phyloP scores from a whole-genome alignment of 2,329 filamentous ascomycete genomes.

The Penicillium sp. region DNA sequence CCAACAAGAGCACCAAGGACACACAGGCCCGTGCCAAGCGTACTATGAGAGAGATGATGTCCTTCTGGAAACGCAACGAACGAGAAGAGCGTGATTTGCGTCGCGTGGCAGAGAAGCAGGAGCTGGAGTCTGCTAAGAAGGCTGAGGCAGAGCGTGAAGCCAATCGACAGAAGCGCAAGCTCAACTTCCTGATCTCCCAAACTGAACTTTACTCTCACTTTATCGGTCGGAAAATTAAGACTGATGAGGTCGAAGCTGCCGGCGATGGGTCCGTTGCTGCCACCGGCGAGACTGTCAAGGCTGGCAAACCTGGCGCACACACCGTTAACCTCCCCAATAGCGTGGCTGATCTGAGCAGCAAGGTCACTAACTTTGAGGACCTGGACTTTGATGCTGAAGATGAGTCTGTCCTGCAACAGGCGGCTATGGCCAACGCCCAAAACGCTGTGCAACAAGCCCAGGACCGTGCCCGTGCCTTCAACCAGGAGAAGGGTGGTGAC shows the following conservation, averaged over 20 bases:
- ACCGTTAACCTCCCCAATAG: constrained; percentile 51
- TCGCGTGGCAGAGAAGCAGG: constrained; percentile 91
- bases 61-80: constrained; percentile 99
- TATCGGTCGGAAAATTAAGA: constrained; percentile 99
- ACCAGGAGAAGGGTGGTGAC: constrained; percentile 54
- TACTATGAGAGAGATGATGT: constrained; percentile 99
- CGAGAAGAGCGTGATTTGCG: constrained; percentile 92
- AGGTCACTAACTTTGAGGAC: constrained; percentile 91
- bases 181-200: constrained; percentile 98
- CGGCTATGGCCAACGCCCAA: constrained; percentile 93
- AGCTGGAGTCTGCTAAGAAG: constrained; percentile 93
- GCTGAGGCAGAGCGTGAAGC: constrained; percentile 97
- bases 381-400: constrained; percentile 96
- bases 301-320: constrained; percentile 37
- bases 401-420: constrained; percentile 75
- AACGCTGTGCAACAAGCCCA: constrained; percentile 94
- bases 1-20: constrained; percentile 98
- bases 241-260: constrained; percentile 89
- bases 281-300: constrained; percentile 46
- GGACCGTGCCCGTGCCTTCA: constrained; percentile 89
- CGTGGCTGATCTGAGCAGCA: constrained; percentile 56
- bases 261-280: constrained; percentile 72
- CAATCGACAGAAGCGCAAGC: constrained; percentile 94
- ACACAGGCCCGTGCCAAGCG: constrained; percentile 95
- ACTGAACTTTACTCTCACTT: constrained; percentile 99